Base-by-base conservation (phyloP, 2,329 filamentous ascomycete species). In the Hypoxylon sp. region DNA sequence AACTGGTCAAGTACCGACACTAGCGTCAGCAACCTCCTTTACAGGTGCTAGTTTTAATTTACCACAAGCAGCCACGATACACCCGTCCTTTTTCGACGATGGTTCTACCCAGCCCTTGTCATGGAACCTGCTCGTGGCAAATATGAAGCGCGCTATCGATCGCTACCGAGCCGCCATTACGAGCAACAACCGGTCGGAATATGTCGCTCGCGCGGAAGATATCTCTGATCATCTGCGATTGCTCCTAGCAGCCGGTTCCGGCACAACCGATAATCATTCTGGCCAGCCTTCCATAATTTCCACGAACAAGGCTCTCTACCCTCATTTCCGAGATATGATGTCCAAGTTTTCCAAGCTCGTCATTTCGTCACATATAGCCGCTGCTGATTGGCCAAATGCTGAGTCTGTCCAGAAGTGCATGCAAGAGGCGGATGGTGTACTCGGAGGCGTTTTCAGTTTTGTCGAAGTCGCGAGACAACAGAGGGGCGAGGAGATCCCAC, bases 331-430 rank as follows among this genome's bases (percentile, higher is more conserved):
- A 56, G 96, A 98, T 76, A 98, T 98, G 90, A 99, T 99, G 96
- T 98, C 96, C 45, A 94, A 97, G 73, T 99, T 99, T 78, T 98
- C 96, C n/a, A 99, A 99, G 78, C 85, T 99, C 8, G 96, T 99
- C 45, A 90, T 99, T 50, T 99, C 96, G 2, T 98, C 96, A 12
- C 96, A 99, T 76, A 97, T 99, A 76, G 96, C 96, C 38, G 93
- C 95, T 4, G 93, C 95, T 32, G 96, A 99, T 80, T 98, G 93
- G 88, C 94, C 95, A 7, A 93, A 95, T 57, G 90, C 93, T 14
- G 96, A 99, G 78, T 96, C 95, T 0, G 92, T 95, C 65, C 91
- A 96, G 57, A 99, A 99, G 78, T 99, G 96, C 75, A 80, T 98
- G 70, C 93, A 96, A 76, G 96, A 99, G 81, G 96, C 96, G n/a